phyloP scores from a whole-genome alignment of 2,329 filamentous ascomycete genomes.

The Teratosphaeria nubilosa region DNA sequence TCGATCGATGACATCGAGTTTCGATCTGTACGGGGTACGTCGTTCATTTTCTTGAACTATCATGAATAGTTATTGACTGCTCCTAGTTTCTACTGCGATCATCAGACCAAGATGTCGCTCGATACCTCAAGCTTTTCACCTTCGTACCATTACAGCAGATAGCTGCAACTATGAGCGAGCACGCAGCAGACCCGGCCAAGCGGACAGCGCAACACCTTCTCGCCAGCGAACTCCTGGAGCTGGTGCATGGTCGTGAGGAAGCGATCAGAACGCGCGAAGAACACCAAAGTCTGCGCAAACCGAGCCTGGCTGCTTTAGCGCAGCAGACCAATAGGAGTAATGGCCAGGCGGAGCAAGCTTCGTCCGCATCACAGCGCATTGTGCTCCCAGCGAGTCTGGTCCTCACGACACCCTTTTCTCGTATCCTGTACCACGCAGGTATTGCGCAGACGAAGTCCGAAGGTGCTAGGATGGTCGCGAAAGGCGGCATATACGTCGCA shows the following conservation, averaged over 20 bases:
- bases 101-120: slow-evolving; percentile 70
- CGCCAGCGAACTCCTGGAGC: slow-evolving; percentile 68
- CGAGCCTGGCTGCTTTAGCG: slow-evolving; percentile 13
- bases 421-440: slow-evolving; percentile 24
- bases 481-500: slow-evolving; percentile 26
- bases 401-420: slow-evolving; percentile 15
- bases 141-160: slow-evolving; percentile 71
- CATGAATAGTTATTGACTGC: slow-evolving; percentile 1
- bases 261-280: slow-evolving; percentile 53
- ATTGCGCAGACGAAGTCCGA: slow-evolving; percentile 22
- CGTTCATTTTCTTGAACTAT: neutral
- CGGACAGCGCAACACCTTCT: slow-evolving; percentile 74
- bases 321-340: neutral
- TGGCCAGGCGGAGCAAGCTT: neutral
- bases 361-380: slow-evolving; percentile 9
- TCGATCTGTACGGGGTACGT: slow-evolving; percentile 68
- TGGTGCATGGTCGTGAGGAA: slow-evolving; percentile 61
- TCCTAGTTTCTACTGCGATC: slow-evolving; percentile 71
- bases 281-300: slow-evolving; percentile 38
- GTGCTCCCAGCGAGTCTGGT: slow-evolving; percentile 20
- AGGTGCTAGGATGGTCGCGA: slow-evolving; percentile 20
- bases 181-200: slow-evolving; percentile 56
- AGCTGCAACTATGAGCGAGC: slow-evolving; percentile 53
- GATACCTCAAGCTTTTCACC: slow-evolving; percentile 79
- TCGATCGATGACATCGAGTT: slow-evolving; percentile 64